These are phyloP conservation scores for Serendipita sp. DNA, from an alignment of 768 basidiomycete species.

Conservation along the genomic window DNA sequence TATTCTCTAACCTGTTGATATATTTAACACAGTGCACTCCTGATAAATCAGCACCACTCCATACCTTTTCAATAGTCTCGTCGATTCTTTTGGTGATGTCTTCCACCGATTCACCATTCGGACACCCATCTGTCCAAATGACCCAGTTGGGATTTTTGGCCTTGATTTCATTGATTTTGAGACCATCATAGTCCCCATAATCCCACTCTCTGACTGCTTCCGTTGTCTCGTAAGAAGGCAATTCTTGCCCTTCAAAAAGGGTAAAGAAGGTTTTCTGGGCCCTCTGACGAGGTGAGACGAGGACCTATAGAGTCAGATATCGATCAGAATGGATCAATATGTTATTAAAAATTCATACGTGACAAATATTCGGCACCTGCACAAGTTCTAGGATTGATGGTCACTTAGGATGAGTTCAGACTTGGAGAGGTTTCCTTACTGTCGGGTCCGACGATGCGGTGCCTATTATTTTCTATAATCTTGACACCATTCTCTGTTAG, in stretches of 20 bases:
- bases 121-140: conserved; percentile 87
- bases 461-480: conserved; percentile 48
- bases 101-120: conserved; percentile 68
- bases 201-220: conserved; percentile 76
- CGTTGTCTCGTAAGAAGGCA: conserved; percentile 39
- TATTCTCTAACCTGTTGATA: conserved; percentile 48
- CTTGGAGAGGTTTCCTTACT: conserved; percentile 31
- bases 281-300: conserved; percentile 76
- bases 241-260: conserved; percentile 37
- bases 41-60: not conserved
- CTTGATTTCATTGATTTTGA: conserved; percentile 62
- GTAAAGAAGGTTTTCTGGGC: conserved; percentile 78
- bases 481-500: conserved; percentile 61
- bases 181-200: conserved; percentile 77
- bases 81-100: conserved; percentile 74
- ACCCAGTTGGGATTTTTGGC: conserved; percentile 42
- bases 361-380: conserved; percentile 61
- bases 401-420: not conserved
- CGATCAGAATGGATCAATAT: not conserved
- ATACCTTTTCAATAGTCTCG: conserved; percentile 41
- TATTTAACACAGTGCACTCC: conserved; percentile 3
- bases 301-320: conserved; percentile 17
- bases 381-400: conserved; percentile 37
- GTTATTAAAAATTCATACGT: conserved; percentile 16
- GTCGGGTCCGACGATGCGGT: conserved; percentile 54